Evolutionary conservation across 495 filamentous ascomycete genomes (phyloP).

Genomic region (Tuber borchii): DNA sequence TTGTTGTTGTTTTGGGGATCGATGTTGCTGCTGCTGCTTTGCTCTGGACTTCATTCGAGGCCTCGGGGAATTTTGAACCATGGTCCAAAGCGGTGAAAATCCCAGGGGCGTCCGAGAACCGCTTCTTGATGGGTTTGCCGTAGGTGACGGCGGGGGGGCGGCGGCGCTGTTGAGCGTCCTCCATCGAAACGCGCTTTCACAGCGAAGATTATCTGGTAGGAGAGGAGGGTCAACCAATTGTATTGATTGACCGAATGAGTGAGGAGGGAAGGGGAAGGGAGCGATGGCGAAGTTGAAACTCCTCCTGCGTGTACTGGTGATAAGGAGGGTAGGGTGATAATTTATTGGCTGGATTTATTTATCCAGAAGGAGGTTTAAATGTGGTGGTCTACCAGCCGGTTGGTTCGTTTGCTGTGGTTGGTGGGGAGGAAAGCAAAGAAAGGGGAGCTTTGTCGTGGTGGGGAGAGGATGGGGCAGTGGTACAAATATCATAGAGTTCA

Average conservation of each 20-base stretch:
- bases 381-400: not conserved
- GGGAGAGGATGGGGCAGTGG: not conserved
- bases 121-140: conserved; percentile 29
- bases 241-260: not conserved
- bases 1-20: conserved; percentile 14
- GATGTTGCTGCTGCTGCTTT: conserved; percentile 9
- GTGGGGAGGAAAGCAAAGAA: not conserved
- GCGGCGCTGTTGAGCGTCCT: conserved; percentile 27
- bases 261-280: not conserved
- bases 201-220: not conserved
- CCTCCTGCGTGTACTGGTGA: not conserved
- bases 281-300: not conserved
- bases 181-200: conserved; percentile 29
- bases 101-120: conserved; percentile 19
- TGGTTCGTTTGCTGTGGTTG: not conserved
- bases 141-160: conserved; percentile 33
- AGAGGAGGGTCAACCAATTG: not conserved
- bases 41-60: conserved; percentile 4
- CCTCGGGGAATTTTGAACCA: not conserved
- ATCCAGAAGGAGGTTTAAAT: not conserved
- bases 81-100: conserved; percentile 16
- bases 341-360: not conserved
- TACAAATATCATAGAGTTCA: not conserved
- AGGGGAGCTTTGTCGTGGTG: not conserved
- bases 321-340: not conserved